Conservation (phyloP, 768 basidiomycete genomes). For the Termitomyces titanicus region DNA sequence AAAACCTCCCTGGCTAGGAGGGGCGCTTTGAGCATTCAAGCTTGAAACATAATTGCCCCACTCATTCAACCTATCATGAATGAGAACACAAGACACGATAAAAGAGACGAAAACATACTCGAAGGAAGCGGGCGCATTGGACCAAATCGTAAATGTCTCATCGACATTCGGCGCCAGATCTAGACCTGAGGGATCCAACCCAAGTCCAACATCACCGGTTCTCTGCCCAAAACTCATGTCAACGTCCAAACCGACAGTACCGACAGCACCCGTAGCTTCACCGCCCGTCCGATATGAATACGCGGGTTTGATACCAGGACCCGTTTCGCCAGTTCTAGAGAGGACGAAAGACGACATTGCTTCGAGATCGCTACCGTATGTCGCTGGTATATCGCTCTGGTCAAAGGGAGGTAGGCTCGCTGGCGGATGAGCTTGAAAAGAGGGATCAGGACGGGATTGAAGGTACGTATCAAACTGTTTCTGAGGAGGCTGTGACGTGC, state of each 20-base stretch:
- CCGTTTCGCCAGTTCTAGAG: background rate
- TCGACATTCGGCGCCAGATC: slow-evolving; percentile 10
- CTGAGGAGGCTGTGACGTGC: background rate
- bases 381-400: background rate
- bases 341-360: slow-evolving; percentile 2
- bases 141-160: slow-evolving; percentile 65
- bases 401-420: background rate
- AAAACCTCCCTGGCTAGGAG: background rate
- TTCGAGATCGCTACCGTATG: background rate
- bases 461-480: background rate
- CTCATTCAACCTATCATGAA: slow-evolving; percentile 32
- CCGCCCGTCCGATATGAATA: background rate
- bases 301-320: background rate
- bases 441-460: background rate
- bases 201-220: background rate
- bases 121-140: slow-evolving; percentile 55
- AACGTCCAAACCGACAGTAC: background rate
- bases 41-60: slow-evolving; percentile 40
- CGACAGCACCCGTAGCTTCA: background rate
- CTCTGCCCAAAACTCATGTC: slow-evolving; percentile 4
- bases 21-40: slow-evolving; percentile 20
- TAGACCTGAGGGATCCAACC: background rate
- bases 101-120: slow-evolving; percentile 40
- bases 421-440: background rate
- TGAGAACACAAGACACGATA: background rate